Percentiles rank a stretch among this genome's conserved stretches.
These are phyloP conservation scores for Neolentinus lepideus DNA, from an alignment of 1,284 basidiomycete genomes.

Conservation along the genomic window DNA sequence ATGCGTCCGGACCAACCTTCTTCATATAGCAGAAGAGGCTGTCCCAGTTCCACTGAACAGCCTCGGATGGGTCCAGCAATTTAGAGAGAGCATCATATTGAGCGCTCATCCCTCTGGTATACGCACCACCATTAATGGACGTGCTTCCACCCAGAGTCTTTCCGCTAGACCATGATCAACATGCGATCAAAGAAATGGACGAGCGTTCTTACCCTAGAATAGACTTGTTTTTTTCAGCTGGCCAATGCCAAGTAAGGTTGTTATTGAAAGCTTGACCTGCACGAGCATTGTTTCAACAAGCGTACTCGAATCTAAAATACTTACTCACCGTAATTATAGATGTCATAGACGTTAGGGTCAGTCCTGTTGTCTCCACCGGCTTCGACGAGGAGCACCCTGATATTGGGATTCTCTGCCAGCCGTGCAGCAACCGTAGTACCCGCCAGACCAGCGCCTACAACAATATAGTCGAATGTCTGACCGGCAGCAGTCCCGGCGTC, in stretches of 20 bases:
- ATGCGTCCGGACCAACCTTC: slow-evolving; percentile 12
- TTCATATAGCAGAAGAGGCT: not conserved
- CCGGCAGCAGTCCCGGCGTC: not conserved
- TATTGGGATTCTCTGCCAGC: slow-evolving; percentile 6
- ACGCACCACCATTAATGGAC: slow-evolving; percentile 53
- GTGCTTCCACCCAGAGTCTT: slow-evolving; percentile 54
- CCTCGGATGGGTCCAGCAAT: not conserved
- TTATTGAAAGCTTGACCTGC: not conserved
- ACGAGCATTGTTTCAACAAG: not conserved
- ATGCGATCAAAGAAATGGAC: too few species aligned
- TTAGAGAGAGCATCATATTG: slow-evolving; percentile 31
- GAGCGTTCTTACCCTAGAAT: not conserved
- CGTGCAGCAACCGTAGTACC: slow-evolving; percentile 5
- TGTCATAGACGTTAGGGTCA: not conserved
- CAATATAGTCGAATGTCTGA: not conserved
- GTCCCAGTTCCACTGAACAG: not conserved
- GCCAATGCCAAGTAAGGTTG: not conserved
- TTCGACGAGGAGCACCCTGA: slow-evolving; percentile 7
- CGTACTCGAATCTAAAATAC: not conserved
- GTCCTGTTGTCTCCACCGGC: slow-evolving; percentile 2
- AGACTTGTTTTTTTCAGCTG: not conserved
- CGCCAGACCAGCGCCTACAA: slow-evolving; percentile 3
- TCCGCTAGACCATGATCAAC: slow-evolving; percentile 24
- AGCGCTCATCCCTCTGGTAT: slow-evolving; percentile 45
- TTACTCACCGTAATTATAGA: not conserved